These are phyloP conservation scores for Ceratocystiopsis minuta DNA, from an alignment of 2,329 filamentous ascomycete genomes.

Conservation along the genomic window DNA sequence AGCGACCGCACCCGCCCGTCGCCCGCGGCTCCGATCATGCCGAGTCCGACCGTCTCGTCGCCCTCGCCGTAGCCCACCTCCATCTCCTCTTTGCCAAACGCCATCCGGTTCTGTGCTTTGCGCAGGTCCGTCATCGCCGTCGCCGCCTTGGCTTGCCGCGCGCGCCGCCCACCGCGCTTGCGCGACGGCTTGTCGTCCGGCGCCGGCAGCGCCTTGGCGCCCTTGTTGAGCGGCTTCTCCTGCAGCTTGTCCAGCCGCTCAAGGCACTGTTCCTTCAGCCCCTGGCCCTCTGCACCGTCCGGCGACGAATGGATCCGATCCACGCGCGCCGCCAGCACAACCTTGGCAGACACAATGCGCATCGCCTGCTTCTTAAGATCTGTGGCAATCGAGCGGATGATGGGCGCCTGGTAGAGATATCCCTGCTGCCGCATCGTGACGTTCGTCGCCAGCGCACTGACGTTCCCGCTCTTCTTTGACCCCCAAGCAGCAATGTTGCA, in stretches of 20 bases:
- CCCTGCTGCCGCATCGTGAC: constrained; percentile 81
- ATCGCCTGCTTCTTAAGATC: constrained; percentile 88
- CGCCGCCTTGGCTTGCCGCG: constrained; percentile 88
- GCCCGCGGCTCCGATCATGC: constrained; percentile 83
- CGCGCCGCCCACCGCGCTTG: constrained; percentile 79
- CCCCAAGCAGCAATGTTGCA: constrained; percentile 87
- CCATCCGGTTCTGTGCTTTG: constrained; percentile 91
- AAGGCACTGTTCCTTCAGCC: constrained; percentile 65
- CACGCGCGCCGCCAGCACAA: constrained; percentile 80
- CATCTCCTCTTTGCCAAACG: constrained; percentile 86
- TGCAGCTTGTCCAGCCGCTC: constrained; percentile 83
- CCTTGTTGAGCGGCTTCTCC: constrained; percentile 79
- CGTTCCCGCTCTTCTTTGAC: constrained; percentile 64
- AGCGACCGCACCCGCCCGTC: constrained; percentile 76
- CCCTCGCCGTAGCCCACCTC: constrained; percentile 83
- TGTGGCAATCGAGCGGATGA: constrained; percentile 67
- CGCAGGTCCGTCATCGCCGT: constrained; percentile 92
- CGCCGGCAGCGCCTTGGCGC: constrained; percentile 67
- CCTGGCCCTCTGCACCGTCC: constrained; percentile 68
- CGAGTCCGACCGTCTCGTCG: constrained; percentile 70
- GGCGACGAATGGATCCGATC: constrained; percentile 69
- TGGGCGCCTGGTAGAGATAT: constrained; percentile 79
- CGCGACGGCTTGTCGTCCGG: constrained; percentile 89
- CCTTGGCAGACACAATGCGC: constrained; percentile 83
- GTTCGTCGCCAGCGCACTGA: constrained; percentile 75